Base-by-base conservation (phyloP, 352 stramenopile genomes). In the Pythium monospermum region DNA sequence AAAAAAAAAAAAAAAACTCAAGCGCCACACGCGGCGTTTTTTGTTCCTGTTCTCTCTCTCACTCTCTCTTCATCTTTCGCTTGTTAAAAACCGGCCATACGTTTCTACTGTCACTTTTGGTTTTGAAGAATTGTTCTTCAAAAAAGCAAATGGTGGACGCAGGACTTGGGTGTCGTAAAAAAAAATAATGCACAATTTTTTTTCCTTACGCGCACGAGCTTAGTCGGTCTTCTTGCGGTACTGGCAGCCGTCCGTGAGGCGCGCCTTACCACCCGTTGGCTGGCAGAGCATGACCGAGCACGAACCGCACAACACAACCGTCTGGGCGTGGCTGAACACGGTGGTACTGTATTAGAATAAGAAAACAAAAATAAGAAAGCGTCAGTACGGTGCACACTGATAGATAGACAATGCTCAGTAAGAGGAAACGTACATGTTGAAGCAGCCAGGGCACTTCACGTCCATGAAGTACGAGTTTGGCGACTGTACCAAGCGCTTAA, bases 141-240 rank as follows among this genome's bases (percentile, higher is more conserved):
- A n/a, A n/a, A n/a, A n/a, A n/a, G n/a, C n/a, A n/a, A n/a, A n/a
- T n/a, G n/a, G n/a, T n/a, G n/a, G n/a, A n/a, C 59, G 49, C 44
- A 50, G 49, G 35, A 57, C 48, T 49, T 49, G 47, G 46, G 44
- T 38, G 53, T 35, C 48, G 27, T 40, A 62, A 35, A 41, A 32
- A 46, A 32, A 36, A 51, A 57, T 46, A 53, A 31, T 33, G 8
- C 13, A 35, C 35, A 32, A 35, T 42, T 22, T 21, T 10, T 26
- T 16, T 6, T 21, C 25, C 6, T 37, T 8, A 27, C 42, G n/a
- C 16, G 10, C 15, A 33, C n/a, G 12, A 3, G 67, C 66, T 97
- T 98, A 98, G 74, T 99, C 96, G 59, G 97, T 96, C 85, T 99
- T 99, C 86, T 98, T 98, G 84, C 96, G 89, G 94, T 98, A 99